phyloP scores from a whole-genome alignment of 257 asterid species.

The Penstemon newberryi region DNA sequence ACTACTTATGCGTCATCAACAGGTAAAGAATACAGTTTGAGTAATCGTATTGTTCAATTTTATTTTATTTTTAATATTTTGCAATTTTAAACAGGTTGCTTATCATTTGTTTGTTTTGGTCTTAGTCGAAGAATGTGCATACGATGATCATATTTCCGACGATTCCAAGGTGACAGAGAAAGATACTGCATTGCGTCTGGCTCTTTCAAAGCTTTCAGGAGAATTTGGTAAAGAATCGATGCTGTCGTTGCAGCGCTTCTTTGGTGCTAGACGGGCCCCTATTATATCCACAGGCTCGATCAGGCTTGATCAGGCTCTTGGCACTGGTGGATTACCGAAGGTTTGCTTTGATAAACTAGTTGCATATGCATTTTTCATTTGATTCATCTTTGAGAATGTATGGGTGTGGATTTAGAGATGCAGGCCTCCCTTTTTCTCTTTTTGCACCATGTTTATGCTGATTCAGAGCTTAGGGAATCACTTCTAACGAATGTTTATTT shows the following conservation, averaged over 20 bases:
- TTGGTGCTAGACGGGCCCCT: constrained; percentile 74
- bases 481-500: neutral
- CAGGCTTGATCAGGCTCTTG: constrained; percentile 90
- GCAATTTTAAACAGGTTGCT: neutral
- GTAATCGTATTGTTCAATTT: neutral
- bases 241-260: constrained; percentile 84
- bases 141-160: constrained; percentile 58
- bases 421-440: constrained; percentile 1
- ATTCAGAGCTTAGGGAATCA: neutral
- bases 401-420: neutral
- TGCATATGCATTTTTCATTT: constrained; percentile 3
- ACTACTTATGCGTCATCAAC: constrained; percentile 42
- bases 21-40: constrained; percentile 36
- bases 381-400: neutral
- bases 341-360: constrained; percentile 38
- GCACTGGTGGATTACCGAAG: constrained; percentile 94
- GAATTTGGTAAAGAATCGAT: constrained; percentile 80
- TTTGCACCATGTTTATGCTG: constrained; percentile 1
- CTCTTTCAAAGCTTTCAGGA: constrained; percentile 67
- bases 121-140: constrained; percentile 57
- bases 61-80: neutral
- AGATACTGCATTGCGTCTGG: constrained; percentile 70
- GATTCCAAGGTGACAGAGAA: constrained; percentile 60
- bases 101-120: constrained; percentile 20
- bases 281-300: constrained; percentile 89